These are phyloP conservation scores for Falciphora oryzae DNA, from an alignment of 2,329 filamentous ascomycete species.

Conservation along the genomic window DNA sequence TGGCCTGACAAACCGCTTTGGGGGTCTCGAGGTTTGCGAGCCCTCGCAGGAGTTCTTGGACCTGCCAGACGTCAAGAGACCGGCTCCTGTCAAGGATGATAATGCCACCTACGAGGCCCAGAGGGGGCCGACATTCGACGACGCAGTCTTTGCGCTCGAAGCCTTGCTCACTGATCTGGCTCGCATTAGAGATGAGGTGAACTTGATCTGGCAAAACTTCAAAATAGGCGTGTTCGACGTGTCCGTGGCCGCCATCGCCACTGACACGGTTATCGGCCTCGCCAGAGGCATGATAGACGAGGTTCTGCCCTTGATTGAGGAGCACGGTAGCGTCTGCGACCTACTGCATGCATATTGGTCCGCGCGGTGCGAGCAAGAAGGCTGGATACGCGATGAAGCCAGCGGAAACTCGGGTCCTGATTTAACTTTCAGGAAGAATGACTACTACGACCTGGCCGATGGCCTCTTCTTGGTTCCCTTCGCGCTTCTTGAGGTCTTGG, in stretches of 20 bases:
- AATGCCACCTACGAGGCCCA: slow-evolving; percentile 28
- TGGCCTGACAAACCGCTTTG: slow-evolving; percentile 27
- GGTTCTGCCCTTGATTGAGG: slow-evolving; percentile 19
- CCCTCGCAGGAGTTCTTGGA: slow-evolving; percentile 30
- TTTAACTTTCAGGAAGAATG: slow-evolving; percentile 18
- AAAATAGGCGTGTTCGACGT: slow-evolving; percentile 24
- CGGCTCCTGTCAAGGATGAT: slow-evolving; percentile 12
- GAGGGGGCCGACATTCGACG: slow-evolving; percentile 16
- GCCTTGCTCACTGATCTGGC: slow-evolving; percentile 26
- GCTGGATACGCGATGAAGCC: slow-evolving; percentile 14
- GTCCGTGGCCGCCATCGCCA: slow-evolving; percentile 27
- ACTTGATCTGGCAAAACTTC: slow-evolving; percentile 24
- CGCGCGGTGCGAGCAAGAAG: slow-evolving; percentile 13
- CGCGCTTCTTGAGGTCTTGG: slow-evolving; percentile 15
- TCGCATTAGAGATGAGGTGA: slow-evolving; percentile 21
- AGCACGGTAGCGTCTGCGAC: slow-evolving; percentile 16
- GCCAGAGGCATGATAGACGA: slow-evolving; percentile 27
- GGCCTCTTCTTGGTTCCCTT: slow-evolving; percentile 17
- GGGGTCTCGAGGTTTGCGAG: slow-evolving; percentile 29
- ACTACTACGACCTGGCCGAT: slow-evolving; percentile 24
- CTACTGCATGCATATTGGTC: slow-evolving; percentile 18
- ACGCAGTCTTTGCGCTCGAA: slow-evolving; percentile 22
- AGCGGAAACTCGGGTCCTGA: no score
- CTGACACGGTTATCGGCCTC: slow-evolving; percentile 31
- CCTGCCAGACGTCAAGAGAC: slow-evolving; percentile 23